Conservation (phyloP, 257 asterid genomes). For the Nicotiana knightiana region DNA sequence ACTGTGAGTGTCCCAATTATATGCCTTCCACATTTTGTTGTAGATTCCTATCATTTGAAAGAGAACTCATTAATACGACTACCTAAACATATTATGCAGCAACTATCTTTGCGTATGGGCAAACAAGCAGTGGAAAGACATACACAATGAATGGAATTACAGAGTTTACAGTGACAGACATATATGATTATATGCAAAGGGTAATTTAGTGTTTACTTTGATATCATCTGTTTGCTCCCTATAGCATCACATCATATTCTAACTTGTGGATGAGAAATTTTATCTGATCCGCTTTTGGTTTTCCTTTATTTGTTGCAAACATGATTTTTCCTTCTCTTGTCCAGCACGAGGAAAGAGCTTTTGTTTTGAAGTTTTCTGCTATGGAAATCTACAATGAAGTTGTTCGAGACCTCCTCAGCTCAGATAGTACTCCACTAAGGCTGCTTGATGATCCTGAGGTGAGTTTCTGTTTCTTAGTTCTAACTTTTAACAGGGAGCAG, state of each 20-base stretch:
- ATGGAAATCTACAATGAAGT: slow-evolving; percentile 97
- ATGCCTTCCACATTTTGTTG: slow-evolving; percentile 14
- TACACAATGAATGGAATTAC: slow-evolving; percentile 98
- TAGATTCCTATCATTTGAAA: neutral
- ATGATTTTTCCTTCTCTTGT: slow-evolving; percentile 3
- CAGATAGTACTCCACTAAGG: slow-evolving; percentile 74
- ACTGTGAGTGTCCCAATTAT: slow-evolving; percentile 59
- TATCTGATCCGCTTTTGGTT: neutral
- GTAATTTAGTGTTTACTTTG: slow-evolving; percentile 15
- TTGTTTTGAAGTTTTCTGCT: slow-evolving; percentile 87
- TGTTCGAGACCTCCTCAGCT: slow-evolving; percentile 87
- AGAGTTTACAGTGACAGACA: slow-evolving; percentile 78
- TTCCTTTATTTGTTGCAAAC: neutral
- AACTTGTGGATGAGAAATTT: neutral
- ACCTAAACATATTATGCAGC: slow-evolving; percentile 44
- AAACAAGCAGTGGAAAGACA: slow-evolving; percentile 99
- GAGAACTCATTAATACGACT: neutral
- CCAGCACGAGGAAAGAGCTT: slow-evolving; percentile 95
- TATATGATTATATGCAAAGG: slow-evolving; percentile 40
- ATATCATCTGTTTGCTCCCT: neutral
- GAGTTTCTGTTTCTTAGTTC: slow-evolving; percentile 32
- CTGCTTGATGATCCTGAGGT: slow-evolving; percentile 98
- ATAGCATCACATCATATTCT: neutral
- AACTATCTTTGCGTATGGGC: slow-evolving; percentile 96
- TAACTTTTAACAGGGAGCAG: slow-evolving; percentile 1